Conservation (phyloP, 495 filamentous ascomycete genomes). For the Penicillium soppii region DNA sequence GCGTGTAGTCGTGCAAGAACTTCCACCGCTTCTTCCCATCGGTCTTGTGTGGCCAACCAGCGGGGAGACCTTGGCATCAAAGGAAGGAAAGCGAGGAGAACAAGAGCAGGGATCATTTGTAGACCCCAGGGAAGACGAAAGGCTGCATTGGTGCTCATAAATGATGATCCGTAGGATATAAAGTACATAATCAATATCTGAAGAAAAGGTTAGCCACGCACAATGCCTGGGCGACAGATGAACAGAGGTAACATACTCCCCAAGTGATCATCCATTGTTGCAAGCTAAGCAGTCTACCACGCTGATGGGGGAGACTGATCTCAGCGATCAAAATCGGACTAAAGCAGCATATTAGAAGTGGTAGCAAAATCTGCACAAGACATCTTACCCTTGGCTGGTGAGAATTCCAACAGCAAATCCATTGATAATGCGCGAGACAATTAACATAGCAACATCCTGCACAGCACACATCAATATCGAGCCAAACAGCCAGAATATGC, state of each 20-base stretch:
- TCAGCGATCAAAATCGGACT: conserved; percentile 22
- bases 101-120: conserved; percentile 48
- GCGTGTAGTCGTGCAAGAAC: conserved; percentile 48
- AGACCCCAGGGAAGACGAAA: conserved; percentile 22
- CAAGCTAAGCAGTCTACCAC: conserved; percentile 17
- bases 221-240: not conserved
- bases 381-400: conserved; percentile 18
- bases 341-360: not conserved
- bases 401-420: conserved; percentile 21
- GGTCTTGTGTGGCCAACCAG: conserved; percentile 61
- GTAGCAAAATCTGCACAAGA: not conserved
- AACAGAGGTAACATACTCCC: conserved; percentile 10
- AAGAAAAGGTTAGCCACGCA: not conserved
- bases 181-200: conserved; percentile 26
- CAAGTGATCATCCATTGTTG: conserved; percentile 26
- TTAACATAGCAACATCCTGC: conserved; percentile 18
- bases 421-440: conserved; percentile 17
- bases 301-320: conserved; percentile 22
- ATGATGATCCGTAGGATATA: conserved; percentile 18
- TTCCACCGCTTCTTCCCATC: conserved; percentile 54
- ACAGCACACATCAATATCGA: conserved; percentile 23
- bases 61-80: conserved; percentile 62
- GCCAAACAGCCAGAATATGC: conserved; percentile 19
- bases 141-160: conserved; percentile 10
- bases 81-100: conserved; percentile 50